Evolutionary conservation across 2,329 filamentous ascomycete species (phyloP), one percentile per base, ranked within the genome.

Genomic region (Calonectria naviculata): DNA sequence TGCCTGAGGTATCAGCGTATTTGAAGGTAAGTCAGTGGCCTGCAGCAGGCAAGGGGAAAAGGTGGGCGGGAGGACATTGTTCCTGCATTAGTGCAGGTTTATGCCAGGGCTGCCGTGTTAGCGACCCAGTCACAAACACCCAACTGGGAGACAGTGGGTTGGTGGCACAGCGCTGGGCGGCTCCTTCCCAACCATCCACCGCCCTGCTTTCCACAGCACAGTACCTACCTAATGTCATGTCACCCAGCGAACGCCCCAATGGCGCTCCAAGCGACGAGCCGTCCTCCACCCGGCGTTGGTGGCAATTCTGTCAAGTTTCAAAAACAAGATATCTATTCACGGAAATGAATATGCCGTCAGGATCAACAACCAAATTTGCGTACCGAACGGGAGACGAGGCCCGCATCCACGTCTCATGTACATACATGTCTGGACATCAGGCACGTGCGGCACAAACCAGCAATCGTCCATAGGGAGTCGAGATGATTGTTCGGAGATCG

Each of bases 21-120:
- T 29, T 44, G 26, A 28, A 15, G 19, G 28, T 44, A 44, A 61
- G 26, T 29, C 56, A 61, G 56, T 29, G 24, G 41, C 28, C 29
- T 47, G 49, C 13, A 64, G 34, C 6, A 54, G 34, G 54, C 46
- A 63, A 70, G 58, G 67, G 68, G 65, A 38, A 41, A 44, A 29
- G 73, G 65, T 58, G 64, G 62, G 68, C 71, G 69, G 73, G 71
- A 71, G 67, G 70, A 52, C 67, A 67, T 72, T 74, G 77, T 78
- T 78, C 77, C 77, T 78, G 77, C 77, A 78, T 78, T 78, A 78
- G 77, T 71, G 71, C 67, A 66, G 19, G 44, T 54, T 65, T 62
- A 67, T 76, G 70, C 63, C 74, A 77, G 74, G 71, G 71, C 74
- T n/a, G 52, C 46, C 63, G 66, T 28, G 68, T 71, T 72, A 68